Conservation (phyloP, 23 red algal species). For the Gracilaria domingensis region DNA sequence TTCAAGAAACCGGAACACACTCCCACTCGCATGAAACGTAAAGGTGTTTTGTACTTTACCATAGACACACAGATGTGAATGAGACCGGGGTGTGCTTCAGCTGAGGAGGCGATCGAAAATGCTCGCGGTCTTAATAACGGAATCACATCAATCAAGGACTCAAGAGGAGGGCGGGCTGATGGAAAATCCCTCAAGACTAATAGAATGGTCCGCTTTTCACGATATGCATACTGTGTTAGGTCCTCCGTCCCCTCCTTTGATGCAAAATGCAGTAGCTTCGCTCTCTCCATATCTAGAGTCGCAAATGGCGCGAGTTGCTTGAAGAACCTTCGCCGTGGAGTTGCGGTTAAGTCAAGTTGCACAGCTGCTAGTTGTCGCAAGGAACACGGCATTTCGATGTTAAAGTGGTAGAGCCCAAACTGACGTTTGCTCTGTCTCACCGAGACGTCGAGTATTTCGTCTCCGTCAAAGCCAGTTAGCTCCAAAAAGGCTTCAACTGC, state of each 20-base stretch:
- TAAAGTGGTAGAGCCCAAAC: conserved; percentile 49
- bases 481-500: conserved; percentile 72
- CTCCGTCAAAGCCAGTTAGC: conserved; percentile 59
- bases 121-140: conserved; percentile 80
- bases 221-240: conserved; percentile 80
- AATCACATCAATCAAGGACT: conserved; percentile 77
- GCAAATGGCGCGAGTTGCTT: conserved; percentile 76
- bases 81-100: conserved; percentile 45
- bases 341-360: conserved; percentile 76
- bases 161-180: conserved; percentile 76
- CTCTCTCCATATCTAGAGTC: conserved; percentile 46
- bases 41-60: conserved; percentile 72
- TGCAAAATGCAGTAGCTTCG: conserved; percentile 75
- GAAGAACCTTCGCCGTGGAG: conserved; percentile 83
- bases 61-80: conserved; percentile 80
- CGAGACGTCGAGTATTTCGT: conserved; percentile 45
- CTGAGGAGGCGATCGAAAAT: conserved; percentile 91
- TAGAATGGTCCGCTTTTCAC: conserved; percentile 79
- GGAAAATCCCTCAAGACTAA: conserved; percentile 92
- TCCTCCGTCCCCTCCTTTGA: conserved; percentile 65
- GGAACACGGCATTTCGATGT: conserved; percentile 66
- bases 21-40: conserved; percentile 66
- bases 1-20: conserved; percentile 77
- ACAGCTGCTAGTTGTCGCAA: conserved; percentile 76
- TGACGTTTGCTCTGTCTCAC: conserved; percentile 4